Conservation (phyloP, 768 basidiomycete genomes). For the Lentinula detonsa region DNA sequence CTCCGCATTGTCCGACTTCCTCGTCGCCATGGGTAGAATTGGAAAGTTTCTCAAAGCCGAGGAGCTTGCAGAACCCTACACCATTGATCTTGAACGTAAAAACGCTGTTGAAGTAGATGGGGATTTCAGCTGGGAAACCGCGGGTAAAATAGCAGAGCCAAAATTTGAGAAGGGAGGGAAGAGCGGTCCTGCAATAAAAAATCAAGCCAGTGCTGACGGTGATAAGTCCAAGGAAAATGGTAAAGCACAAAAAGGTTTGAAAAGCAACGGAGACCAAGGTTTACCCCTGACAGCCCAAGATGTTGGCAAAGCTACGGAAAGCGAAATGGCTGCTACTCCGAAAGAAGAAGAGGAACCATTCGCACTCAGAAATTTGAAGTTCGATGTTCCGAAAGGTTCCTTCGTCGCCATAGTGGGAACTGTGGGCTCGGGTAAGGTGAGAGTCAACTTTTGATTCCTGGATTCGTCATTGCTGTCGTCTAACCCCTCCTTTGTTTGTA, state of each 20-base stretch:
- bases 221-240: constrained; percentile 10
- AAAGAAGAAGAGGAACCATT: constrained; percentile 8
- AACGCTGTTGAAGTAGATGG: constrained; percentile 26
- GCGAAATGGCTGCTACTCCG: too few relatives aligned
- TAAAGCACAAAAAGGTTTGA: constrained; percentile 2
- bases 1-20: constrained; percentile 23
- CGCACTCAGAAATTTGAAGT: constrained; percentile 5
- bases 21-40: constrained; percentile 28
- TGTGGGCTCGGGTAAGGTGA: constrained; percentile 46
- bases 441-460: neutral
- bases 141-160: constrained; percentile 23
- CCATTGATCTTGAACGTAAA: constrained; percentile 19
- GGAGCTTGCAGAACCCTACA: constrained; percentile 25
- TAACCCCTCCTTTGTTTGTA: neutral
- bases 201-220: constrained; percentile 7
- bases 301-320: neutral
- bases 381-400: constrained; percentile 29
- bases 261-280: constrained; percentile 9
- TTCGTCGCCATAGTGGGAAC: constrained; percentile 46
- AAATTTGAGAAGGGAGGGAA: constrained; percentile 19
- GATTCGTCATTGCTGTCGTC: neutral
- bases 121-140: constrained; percentile 23
- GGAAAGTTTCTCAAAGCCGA: constrained; percentile 27
- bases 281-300: constrained; percentile 13
- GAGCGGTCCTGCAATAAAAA: constrained; percentile 10